Evolutionary conservation across 345 rosid species (phyloP).

Genomic region (Salix dunnii): DNA sequence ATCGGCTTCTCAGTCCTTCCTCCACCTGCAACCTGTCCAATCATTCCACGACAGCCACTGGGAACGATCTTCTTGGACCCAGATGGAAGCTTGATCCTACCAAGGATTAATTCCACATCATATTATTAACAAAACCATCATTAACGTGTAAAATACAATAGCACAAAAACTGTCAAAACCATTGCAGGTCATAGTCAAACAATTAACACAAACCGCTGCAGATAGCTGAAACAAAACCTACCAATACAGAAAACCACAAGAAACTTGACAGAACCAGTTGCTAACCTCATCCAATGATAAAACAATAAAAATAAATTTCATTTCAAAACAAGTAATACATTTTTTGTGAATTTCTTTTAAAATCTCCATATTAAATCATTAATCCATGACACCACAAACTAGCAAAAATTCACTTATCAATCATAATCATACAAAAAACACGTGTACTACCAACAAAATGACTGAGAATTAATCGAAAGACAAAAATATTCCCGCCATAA

Average conservation of each 20-base stretch:
- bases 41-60: slow-evolving; percentile 72
- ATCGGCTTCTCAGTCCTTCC: slow-evolving; percentile 78
- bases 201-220: not conserved
- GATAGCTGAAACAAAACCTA: not conserved
- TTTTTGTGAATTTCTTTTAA: not conserved
- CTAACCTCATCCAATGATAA: not conserved
- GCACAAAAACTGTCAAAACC: not conserved
- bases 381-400: not conserved
- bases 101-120: not conserved
- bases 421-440: not conserved
- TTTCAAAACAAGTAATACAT: not conserved
- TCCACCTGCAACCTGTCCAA: slow-evolving; percentile 76
- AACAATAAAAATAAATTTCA: not conserved
- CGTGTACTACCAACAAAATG: not conserved
- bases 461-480: not conserved
- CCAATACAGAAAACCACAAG: not conserved
- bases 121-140: not conserved
- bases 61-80: slow-evolving; percentile 68
- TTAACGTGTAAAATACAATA: not conserved
- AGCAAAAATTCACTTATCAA: not conserved
- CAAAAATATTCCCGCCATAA: not conserved
- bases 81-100: slow-evolving; percentile 68
- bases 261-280: not conserved
- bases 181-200: not conserved
- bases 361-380: not conserved